phyloP scores from a whole-genome alignment of 352 stramenopile species.

The Phytophthora pini region DNA sequence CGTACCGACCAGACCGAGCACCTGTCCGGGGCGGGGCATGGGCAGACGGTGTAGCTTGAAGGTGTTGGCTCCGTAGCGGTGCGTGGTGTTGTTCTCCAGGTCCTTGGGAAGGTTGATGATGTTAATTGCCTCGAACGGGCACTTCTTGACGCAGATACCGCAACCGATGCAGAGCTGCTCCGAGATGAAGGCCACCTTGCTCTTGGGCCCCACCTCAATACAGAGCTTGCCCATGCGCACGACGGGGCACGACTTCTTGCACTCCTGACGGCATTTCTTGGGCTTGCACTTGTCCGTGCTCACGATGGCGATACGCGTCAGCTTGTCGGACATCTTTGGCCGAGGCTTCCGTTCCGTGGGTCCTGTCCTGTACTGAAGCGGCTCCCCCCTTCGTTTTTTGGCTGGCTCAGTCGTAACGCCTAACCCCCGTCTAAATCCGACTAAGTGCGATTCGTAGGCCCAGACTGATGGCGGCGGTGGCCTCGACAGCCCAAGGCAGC shows the following conservation, averaged over 20 bases:
- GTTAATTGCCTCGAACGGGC: conserved; percentile 99
- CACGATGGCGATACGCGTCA: conserved; percentile 99
- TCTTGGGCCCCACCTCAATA: conserved; percentile 98
- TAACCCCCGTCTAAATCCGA: conserved; percentile 3
- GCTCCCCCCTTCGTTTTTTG: conserved; percentile 25
- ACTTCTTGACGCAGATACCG: conserved; percentile 99
- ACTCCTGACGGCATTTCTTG: conserved; percentile 99
- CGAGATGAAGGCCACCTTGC: conserved; percentile 98
- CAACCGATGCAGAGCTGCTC: conserved; percentile 99
- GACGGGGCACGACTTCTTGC: conserved; percentile 99
- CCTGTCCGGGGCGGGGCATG: conserved; percentile 97
- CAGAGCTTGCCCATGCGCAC: conserved; percentile 99
- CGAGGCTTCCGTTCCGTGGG: conserved; percentile 32
- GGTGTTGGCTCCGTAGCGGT: conserved; percentile 99
- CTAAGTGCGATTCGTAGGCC: conserved; percentile 24
- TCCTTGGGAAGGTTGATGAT: conserved; percentile 99
- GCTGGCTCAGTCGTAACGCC: conserved; percentile 34
- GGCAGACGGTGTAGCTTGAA: conserved; percentile 99
- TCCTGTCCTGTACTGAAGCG: conserved; percentile 30
- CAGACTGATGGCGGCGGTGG: conserved; percentile 29
- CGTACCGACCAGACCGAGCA: conserved; percentile 98
- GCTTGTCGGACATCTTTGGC: conserved; percentile 81
- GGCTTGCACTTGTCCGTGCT: conserved; percentile 99
- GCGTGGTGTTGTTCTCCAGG: conserved; percentile 98
- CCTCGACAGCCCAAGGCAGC: neutral